These are phyloP conservation scores for Funneliformis caledonium DNA, from an alignment of 371 early-diverging fungal genomes.

Conservation along the genomic window DNA sequence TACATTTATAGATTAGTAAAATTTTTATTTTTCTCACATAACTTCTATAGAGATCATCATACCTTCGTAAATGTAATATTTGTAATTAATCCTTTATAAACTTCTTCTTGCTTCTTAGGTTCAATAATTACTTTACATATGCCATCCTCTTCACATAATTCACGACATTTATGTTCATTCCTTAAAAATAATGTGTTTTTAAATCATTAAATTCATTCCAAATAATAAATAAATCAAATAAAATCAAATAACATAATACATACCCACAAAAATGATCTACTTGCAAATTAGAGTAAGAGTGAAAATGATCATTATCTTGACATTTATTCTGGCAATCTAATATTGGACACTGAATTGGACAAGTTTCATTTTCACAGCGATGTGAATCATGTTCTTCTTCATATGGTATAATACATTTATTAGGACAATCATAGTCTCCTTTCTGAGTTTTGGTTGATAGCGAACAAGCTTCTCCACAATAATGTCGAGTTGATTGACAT, in stretches of 20 bases:
- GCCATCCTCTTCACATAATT: constrained; percentile 34
- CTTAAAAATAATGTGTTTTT: constrained; percentile 29
- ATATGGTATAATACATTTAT: constrained; percentile 25
- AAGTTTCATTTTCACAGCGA: constrained; percentile 32
- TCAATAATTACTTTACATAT: constrained; percentile 21
- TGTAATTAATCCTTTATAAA: not conserved
- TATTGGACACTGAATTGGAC: constrained; percentile 34
- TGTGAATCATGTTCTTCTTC: constrained; percentile 24
- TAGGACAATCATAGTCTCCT: constrained; percentile 21
- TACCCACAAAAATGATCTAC: constrained; percentile 39
- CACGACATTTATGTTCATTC: constrained; percentile 34
- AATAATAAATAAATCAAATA: too few species aligned
- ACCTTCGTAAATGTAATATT: not conserved
- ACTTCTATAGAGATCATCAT: too few species aligned
- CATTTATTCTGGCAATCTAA: not conserved
- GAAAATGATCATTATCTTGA: constrained; percentile 43
- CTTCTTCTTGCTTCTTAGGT: constrained; percentile 16
- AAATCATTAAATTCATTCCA: not conserved
- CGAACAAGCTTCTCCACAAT: constrained; percentile 45
- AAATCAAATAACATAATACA: not conserved
- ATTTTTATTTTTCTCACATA: too few species aligned
- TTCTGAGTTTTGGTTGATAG: not conserved
- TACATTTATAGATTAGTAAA: not conserved
- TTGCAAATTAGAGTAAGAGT: not conserved
- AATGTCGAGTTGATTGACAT: constrained; percentile 41